These are phyloP conservation scores for Daldinia decipiens DNA, from an alignment of 495 filamentous ascomycete species.

Conservation along the genomic window DNA sequence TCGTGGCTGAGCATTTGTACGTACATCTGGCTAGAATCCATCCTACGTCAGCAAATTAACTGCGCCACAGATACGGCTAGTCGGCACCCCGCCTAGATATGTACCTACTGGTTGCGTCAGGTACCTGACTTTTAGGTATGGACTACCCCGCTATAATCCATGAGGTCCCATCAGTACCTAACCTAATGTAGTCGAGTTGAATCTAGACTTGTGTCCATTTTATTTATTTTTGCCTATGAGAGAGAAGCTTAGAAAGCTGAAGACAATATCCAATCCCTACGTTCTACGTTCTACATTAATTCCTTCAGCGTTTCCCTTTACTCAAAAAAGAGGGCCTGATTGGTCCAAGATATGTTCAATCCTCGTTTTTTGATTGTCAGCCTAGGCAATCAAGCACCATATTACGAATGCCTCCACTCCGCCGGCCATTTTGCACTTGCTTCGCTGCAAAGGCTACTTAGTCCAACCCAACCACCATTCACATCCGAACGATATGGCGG, in stretches of 20 bases:
- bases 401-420: conserved; percentile 79
- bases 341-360: conserved; percentile 33
- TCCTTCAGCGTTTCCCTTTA: not conserved
- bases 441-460: conserved; percentile 60
- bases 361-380: conserved; percentile 60
- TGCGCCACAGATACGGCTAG: conserved; percentile 20
- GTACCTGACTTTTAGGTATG: not conserved
- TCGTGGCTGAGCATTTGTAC: conserved; percentile 30
- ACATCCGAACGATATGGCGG: conserved; percentile 51
- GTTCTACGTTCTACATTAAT: not conserved
- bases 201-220: not conserved
- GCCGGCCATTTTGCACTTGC: conserved; percentile 78
- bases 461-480: conserved; percentile 57
- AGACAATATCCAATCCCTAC: no score
- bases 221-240: conserved; percentile 5
- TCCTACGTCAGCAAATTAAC: conserved; percentile 24
- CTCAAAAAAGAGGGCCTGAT: not conserved
- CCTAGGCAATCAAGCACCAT: conserved; percentile 61
- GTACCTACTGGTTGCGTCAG: not conserved
- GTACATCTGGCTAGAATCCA: not conserved
- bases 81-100: conserved; percentile 3
- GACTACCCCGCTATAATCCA: not conserved
- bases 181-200: no score
- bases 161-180: not conserved
- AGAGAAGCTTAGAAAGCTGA: not conserved